These are phyloP conservation scores for Calycina herbarum DNA, from an alignment of 2,329 filamentous ascomycete genomes.

Conservation along the genomic window DNA sequence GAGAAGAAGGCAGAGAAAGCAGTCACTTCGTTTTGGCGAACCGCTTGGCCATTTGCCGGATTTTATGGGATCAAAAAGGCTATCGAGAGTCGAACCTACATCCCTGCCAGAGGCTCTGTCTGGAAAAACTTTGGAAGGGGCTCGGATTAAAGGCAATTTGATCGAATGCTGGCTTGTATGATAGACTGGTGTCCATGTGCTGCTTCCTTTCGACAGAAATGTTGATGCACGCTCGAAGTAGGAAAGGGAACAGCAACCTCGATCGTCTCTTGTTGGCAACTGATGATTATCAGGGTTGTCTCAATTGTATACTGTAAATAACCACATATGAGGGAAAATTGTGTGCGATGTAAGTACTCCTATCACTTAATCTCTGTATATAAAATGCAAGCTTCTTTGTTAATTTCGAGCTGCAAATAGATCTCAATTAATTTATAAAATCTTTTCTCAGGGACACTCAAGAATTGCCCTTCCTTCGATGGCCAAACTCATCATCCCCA, in stretches of 20 bases:
- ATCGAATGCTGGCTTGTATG: neutral
- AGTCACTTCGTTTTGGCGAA: constrained; percentile 37
- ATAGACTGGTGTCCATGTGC: neutral
- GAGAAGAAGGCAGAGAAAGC: constrained; percentile 42
- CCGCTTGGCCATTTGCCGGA: constrained; percentile 59
- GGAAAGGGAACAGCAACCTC: neutral
- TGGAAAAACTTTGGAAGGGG: constrained; percentile 31
- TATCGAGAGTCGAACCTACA: constrained; percentile 50
- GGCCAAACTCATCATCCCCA: neutral
- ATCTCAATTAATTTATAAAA: neutral
- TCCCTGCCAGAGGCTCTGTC: constrained; percentile 29
- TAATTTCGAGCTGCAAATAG: neutral
- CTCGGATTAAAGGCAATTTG: neutral
- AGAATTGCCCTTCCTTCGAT: neutral
- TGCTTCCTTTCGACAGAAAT: neutral
- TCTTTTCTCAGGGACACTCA: neutral
- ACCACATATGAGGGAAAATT: neutral
- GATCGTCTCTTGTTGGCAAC: neutral
- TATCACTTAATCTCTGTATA: neutral
- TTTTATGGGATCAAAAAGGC: constrained; percentile 60
- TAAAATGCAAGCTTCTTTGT: neutral
- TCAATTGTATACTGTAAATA: neutral
- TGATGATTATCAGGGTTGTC: neutral
- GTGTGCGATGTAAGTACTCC: neutral
- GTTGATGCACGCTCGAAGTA: neutral